Evolutionary conservation across 345 rosid genomes (phyloP).

Genomic region (Eucalyptus virginea): DNA sequence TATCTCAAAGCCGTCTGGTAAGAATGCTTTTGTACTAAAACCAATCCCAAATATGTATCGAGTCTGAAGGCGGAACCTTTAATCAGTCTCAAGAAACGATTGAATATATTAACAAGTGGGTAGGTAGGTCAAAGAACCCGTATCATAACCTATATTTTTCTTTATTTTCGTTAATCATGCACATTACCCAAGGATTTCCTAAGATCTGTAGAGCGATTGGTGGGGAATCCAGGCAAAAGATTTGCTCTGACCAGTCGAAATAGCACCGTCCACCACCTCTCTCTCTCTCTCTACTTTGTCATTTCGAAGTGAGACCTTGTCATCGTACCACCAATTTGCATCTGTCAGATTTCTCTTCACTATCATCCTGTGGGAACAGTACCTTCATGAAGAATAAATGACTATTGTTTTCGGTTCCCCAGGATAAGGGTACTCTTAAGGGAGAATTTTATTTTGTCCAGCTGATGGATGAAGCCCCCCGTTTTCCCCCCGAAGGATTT

Average conservation of each 20-base stretch:
- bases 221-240: neutral
- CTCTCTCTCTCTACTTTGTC: neutral
- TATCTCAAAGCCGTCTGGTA: neutral
- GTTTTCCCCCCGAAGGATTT: neutral
- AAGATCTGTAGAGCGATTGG: neutral
- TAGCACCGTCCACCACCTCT: neutral
- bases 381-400: neutral
- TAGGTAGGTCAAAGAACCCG: neutral
- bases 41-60: neutral
- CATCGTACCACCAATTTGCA: neutral
- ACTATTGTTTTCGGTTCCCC: neutral
- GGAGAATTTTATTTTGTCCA: neutral
- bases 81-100: neutral
- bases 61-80: neutral
- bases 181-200: neutral
- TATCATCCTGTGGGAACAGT: neutral
- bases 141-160: neutral
- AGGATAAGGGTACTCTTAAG: neutral
- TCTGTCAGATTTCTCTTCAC: neutral
- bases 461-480: neutral
- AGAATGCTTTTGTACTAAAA: neutral
- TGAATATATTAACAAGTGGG: no score
- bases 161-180: neutral
- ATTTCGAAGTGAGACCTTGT: neutral
- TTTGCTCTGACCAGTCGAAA: neutral